These are phyloP conservation scores for Neopestalotiopsis sp. DNA, from an alignment of 2,329 filamentous ascomycete species.

Conservation along the genomic window DNA sequence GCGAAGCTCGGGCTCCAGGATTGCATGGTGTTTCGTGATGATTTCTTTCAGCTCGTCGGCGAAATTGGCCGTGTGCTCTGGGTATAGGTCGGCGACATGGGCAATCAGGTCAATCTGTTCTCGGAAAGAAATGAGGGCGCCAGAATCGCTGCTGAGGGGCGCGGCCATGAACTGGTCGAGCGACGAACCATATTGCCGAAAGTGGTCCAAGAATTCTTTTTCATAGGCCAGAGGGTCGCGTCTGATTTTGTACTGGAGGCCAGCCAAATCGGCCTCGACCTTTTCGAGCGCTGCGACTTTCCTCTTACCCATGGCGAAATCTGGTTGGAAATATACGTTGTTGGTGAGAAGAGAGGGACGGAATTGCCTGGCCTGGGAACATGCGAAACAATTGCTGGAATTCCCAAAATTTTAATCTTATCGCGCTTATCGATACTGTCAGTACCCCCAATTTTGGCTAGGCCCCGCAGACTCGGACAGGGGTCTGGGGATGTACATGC, in stretches of 20 bases:
- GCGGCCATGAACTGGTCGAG: constrained; percentile 89
- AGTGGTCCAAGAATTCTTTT: constrained; percentile 87
- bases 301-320: constrained; percentile 73
- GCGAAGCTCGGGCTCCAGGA: constrained; percentile 81
- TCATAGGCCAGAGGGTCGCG: constrained; percentile 87
- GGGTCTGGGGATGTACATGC: background rate
- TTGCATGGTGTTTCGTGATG: constrained; percentile 79
- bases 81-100: constrained; percentile 93
- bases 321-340: background rate
- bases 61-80: constrained; percentile 77
- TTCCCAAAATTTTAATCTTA: constrained; percentile 16
- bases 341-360: background rate
- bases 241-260: constrained; percentile 89
- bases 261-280: constrained; percentile 89
- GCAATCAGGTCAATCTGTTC: constrained; percentile 93
- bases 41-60: constrained; percentile 82
- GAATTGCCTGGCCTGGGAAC: background rate
- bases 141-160: constrained; percentile 77
- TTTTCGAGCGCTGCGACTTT: constrained; percentile 94
- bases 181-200: constrained; percentile 89
- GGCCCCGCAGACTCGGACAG: background rate
- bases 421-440: constrained; percentile 13
- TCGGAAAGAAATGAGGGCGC: constrained; percentile 81
- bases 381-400: background rate
- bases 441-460: background rate